Evolutionary conservation across 805 yeast genomes (phyloP).

Genomic region (Lipomyces spencermartinsiae): DNA sequence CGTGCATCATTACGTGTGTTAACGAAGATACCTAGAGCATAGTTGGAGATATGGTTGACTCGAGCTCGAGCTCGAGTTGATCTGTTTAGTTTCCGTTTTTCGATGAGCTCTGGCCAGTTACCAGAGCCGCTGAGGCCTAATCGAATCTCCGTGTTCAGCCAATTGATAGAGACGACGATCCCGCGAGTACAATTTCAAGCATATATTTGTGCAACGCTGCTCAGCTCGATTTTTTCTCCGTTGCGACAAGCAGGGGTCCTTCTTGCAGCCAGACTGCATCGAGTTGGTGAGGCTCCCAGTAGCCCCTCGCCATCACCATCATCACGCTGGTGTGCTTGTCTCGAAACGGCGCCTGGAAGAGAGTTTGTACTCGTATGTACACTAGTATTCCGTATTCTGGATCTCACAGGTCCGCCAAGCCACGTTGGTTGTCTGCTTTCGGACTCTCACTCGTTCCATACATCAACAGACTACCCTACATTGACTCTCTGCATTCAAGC

Average conservation of each 20-base stretch:
- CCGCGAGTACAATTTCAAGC: background rate
- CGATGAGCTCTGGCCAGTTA: background rate
- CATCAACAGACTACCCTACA: background rate
- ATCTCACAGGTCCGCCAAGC: background rate
- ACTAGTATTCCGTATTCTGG: background rate
- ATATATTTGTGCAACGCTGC: conserved; percentile 2
- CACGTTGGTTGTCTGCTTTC: background rate
- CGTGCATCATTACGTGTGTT: background rate
- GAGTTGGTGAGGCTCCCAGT: background rate
- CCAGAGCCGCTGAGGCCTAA: background rate
- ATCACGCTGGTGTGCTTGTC: background rate
- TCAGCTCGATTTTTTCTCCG: background rate
- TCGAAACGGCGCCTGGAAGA: conserved; percentile 4
- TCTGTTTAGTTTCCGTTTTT: background rate
- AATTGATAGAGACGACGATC: background rate
- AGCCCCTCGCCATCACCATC: background rate
- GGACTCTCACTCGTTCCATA: background rate
- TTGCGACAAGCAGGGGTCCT: background rate
- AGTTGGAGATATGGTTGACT: background rate
- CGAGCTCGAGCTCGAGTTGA: background rate
- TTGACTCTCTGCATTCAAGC: background rate
- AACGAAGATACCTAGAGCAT: background rate
- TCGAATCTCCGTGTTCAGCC: background rate
- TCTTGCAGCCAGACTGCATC: background rate
- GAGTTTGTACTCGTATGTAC: background rate